Evolutionary conservation across 1,139 yeast genomes (phyloP), one percentile per base, ranked within the genome.

Genomic region (Meyerozyma elateridarum): DNA sequence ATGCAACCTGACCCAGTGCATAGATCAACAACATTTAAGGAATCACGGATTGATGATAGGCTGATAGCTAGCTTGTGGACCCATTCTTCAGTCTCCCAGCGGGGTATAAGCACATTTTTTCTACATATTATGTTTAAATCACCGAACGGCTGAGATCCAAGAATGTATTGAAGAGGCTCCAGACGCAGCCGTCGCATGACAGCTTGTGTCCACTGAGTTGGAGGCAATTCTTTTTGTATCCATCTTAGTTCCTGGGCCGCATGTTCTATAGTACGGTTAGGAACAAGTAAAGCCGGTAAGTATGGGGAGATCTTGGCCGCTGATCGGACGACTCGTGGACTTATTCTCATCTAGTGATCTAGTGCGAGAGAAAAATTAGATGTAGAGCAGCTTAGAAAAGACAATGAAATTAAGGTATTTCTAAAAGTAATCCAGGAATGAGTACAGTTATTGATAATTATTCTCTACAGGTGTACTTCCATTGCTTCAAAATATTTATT

Each of bases 51-150:
- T 18, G 17, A 7, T 6, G 11, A 14, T 2, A 40, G 13, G 6
- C 28, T n/a, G 1, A 28, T 33, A 6, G 64, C 57, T 19, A 85
- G 49, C 35, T 64, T 65, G 20, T 59, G 22, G 6, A 73, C 65
- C 97, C 97, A 89, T 47, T 87, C 96, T 51, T 91, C 97, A 0
- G 98, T 91, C 50, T 91, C 98, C 84, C 94, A 80, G 31, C 98
- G 59, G 0, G 98, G 98, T 27, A 91, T 88, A 38, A 91, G 59
- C 2, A 87, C 96, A 0, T 79, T 78, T 1, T 64, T 64, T 16
- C 56, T 48, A 48, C 96, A 85, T 20, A 48, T 41, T 3, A 91
- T 66, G 14, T 73, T 75, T 31, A 89, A 52, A 0, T 55, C 42
- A 0, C 94, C 95, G 61, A 91, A 91, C 1, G 97, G 97, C 57